Percentiles rank a stretch among this genome's conserved stretches.
These are phyloP conservation scores for Triadica sebifera DNA, from an alignment of 345 rosid species.

Conservation along the genomic window DNA sequence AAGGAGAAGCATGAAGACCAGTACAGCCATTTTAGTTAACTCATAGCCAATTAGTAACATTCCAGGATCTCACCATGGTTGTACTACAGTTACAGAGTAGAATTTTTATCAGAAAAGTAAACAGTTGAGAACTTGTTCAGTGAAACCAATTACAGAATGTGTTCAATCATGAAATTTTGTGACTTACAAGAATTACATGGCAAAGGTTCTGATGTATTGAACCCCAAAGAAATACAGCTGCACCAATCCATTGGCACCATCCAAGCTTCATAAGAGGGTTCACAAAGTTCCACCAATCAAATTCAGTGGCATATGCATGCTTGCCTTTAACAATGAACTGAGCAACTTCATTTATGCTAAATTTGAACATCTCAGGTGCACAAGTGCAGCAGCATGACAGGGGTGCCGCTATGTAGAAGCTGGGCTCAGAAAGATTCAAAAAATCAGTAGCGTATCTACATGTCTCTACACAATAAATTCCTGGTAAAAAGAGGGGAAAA, in stretches of 20 bases:
- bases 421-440: constrained; percentile 25
- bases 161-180: background rate
- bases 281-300: constrained; percentile 38
- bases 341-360: constrained; percentile 30
- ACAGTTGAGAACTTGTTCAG: background rate
- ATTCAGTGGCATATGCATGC: constrained; percentile 27
- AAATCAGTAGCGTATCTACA: constrained; percentile 1
- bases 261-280: constrained; percentile 54
- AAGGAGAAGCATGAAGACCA: background rate
- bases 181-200: constrained; percentile 61
- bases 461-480: background rate
- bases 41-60: too few relatives aligned
- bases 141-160: background rate
- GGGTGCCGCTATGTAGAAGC: constrained; percentile 59
- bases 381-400: constrained; percentile 54
- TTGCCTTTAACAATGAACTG: constrained; percentile 49
- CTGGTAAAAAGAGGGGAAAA: background rate
- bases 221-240: constrained; percentile 58
- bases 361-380: constrained; percentile 44
- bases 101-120: background rate
- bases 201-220: constrained; percentile 63
- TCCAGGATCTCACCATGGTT: background rate
- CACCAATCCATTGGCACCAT: constrained; percentile 56
- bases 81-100: background rate
- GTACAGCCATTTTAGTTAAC: too few relatives aligned